phyloP scores from a whole-genome alignment of 306 rosid genomes.

The Trifolium dubium region DNA sequence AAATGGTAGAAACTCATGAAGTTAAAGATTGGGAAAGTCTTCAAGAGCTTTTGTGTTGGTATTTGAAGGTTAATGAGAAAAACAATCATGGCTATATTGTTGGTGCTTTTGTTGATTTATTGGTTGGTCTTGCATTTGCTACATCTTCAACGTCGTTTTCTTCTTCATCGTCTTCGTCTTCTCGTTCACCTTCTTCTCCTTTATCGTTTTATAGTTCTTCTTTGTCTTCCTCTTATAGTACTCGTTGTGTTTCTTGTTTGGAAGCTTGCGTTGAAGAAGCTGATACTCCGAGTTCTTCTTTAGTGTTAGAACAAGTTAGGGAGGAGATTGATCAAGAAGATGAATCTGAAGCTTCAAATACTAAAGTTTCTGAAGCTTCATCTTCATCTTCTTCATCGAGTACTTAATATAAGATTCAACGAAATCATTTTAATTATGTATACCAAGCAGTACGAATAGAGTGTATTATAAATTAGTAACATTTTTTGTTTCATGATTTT shows the following conservation, averaged over 20 bases:
- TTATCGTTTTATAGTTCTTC: conserved; percentile 57
- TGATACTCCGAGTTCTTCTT: conserved; percentile 51
- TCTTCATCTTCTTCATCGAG: not conserved
- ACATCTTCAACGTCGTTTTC: not conserved
- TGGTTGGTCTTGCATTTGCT: conserved; percentile 57
- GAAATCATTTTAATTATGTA: conserved; percentile 29
- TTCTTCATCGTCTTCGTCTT: conserved; percentile 14
- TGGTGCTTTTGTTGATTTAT: conserved; percentile 82
- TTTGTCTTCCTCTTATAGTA: conserved; percentile 52
- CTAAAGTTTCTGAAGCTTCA: not conserved
- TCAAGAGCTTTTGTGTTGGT: conserved; percentile 77
- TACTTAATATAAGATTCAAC: conserved; percentile 20
- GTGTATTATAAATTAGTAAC: conserved; percentile 29
- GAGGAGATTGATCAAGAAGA: conserved; percentile 44
- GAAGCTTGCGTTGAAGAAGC: conserved; percentile 48
- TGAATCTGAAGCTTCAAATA: not conserved
- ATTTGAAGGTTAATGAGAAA: conserved; percentile 68
- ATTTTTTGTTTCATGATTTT: conserved; percentile 24
- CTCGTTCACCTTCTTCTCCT: conserved; percentile 56
- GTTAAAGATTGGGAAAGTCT: conserved; percentile 74
- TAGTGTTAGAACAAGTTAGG: conserved; percentile 50
- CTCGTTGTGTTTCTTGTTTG: conserved; percentile 55
- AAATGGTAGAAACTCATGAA: conserved; percentile 80
- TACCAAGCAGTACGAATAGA: not conserved
- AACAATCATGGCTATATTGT: conserved; percentile 66